phyloP scores from a whole-genome alignment of 192 early-diverging fungal species.

The Backusella parvicylindrica region DNA sequence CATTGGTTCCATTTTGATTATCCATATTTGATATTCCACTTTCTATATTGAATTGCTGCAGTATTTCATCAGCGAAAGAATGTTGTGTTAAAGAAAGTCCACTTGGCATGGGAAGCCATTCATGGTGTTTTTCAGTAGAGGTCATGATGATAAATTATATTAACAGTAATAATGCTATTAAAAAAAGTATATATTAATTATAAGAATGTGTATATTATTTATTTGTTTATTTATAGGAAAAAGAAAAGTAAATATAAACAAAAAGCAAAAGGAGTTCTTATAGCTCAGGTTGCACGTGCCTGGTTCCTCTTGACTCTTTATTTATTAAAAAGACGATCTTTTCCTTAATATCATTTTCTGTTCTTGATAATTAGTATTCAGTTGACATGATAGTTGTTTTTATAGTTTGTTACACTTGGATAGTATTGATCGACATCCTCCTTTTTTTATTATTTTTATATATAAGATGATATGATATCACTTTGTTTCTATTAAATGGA shows the following conservation, averaged over 20 bases:
- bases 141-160: neutral
- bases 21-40: neutral
- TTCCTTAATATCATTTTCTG: neutral
- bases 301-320: neutral
- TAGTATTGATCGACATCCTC: neutral
- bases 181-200: neutral
- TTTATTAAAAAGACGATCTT: slow-evolving; percentile 6
- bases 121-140: neutral
- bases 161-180: neutral
- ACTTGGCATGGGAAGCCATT: slow-evolving; percentile 20
- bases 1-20: neutral
- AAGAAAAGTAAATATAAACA: neutral
- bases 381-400: slow-evolving; percentile 2
- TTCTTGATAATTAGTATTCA: neutral
- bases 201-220: neutral
- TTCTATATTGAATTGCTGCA: slow-evolving; percentile 25
- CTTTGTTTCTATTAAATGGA: neutral
- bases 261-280: neutral
- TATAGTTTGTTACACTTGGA: neutral
- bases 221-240: neutral
- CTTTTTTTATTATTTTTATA: neutral
- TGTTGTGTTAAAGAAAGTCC: slow-evolving; percentile 7
- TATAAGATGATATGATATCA: neutral
- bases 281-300: neutral
- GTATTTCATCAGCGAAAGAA: slow-evolving; percentile 25